phyloP scores from a whole-genome alignment of 2,329 filamentous ascomycete genomes.

The Sclerotinia minor region DNA sequence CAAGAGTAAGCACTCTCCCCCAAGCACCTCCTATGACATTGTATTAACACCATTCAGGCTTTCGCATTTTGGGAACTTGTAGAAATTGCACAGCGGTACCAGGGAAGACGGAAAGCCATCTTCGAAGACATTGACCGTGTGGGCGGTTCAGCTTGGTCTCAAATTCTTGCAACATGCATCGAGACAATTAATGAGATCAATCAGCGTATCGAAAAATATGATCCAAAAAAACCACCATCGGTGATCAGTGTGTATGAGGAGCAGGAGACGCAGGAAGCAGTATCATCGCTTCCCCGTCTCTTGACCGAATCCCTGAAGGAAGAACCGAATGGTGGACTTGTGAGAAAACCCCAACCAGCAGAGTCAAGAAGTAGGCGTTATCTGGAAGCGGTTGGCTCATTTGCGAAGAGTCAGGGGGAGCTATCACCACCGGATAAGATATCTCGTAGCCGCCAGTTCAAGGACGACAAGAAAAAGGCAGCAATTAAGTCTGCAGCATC shows the following conservation, averaged over 20 bases:
- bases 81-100: constrained; percentile 73
- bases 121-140: constrained; percentile 85
- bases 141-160: constrained; percentile 77
- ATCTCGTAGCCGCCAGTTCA: constrained; percentile 11
- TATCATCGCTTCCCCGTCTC: constrained; percentile 36
- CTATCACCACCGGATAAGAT: constrained; percentile 30
- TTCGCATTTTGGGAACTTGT: constrained; percentile 92
- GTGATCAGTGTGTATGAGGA: constrained; percentile 16
- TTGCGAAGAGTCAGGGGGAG: constrained; percentile 39
- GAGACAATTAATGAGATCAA: constrained; percentile 68
- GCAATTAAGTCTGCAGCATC: constrained; percentile 6
- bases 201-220: constrained; percentile 61
- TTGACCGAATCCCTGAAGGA: constrained; percentile 34
- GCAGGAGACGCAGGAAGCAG: constrained; percentile 36
- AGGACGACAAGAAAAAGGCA: constrained; percentile 11
- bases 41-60: constrained; percentile 48
- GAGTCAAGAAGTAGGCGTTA: constrained; percentile 28
- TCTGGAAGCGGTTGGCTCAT: constrained; percentile 34
- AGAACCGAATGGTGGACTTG: constrained; percentile 36
- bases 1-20: constrained; percentile 56
- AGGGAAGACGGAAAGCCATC: constrained; percentile 71
- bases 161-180: constrained; percentile 70
- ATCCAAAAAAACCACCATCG: constrained; percentile 44
- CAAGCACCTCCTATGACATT: not conserved
- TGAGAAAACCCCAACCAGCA: constrained; percentile 30